Conservation (phyloP, 441 rosid species). For the Corymbia citriodora region DNA sequence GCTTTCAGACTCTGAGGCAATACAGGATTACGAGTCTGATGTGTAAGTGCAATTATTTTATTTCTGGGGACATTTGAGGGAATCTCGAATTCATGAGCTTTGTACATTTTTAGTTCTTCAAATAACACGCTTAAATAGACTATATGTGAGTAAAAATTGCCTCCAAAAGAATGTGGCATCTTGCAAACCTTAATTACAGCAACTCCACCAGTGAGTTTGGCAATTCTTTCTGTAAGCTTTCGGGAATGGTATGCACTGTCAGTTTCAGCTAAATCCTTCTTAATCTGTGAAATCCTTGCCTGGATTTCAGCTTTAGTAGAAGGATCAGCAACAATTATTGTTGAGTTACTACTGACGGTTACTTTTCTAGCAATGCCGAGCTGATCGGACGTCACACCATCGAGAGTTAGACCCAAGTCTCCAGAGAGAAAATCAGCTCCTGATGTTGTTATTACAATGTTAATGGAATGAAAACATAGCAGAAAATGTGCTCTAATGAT, state of each 20-base stretch:
- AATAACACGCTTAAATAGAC: not conserved
- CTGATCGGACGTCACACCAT: constrained; percentile 71
- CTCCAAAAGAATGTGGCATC: not conserved
- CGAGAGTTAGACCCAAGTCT: constrained; percentile 54
- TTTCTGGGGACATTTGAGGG: not conserved
- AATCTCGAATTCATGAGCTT: not conserved
- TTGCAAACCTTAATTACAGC: constrained; percentile 73
- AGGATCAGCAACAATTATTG: constrained; percentile 77
- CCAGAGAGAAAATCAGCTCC: constrained; percentile 80
- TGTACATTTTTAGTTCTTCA: not conserved
- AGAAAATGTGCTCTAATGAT: not conserved
- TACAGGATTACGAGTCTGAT: not conserved
- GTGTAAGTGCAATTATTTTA: not conserved
- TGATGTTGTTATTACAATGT: constrained; percentile 12
- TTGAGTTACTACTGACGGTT: constrained; percentile 56
- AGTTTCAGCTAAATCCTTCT: constrained; percentile 76
- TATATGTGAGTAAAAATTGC: not conserved
- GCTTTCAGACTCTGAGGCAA: not conserved
- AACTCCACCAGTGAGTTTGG: constrained; percentile 79
- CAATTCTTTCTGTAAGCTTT: constrained; percentile 79
- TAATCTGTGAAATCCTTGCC: constrained; percentile 80
- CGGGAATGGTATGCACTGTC: constrained; percentile 47
- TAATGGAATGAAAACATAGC: not conserved
- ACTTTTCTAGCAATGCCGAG: constrained; percentile 74
- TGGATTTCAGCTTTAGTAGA: constrained; percentile 82